phyloP scores from a whole-genome alignment of 2,329 filamentous ascomycete genomes.

The Colletotrichum incanum region DNA sequence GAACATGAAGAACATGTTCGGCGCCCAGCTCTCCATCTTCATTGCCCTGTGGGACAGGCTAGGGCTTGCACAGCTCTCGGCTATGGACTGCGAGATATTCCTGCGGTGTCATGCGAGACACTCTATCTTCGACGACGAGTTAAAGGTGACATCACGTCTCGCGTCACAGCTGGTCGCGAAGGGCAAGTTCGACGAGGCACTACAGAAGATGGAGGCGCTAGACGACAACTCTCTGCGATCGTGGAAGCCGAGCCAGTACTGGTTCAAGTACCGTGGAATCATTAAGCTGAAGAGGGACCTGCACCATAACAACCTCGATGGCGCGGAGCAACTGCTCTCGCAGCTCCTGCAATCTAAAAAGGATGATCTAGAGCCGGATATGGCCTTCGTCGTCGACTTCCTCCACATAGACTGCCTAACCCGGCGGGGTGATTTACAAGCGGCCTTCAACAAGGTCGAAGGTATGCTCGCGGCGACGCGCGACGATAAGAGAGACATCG shows the following conservation, averaged over 20 bases:
- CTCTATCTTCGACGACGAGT: constrained; percentile 79
- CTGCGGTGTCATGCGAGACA: constrained; percentile 77
- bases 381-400: constrained; percentile 66
- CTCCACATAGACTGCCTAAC: constrained; percentile 68
- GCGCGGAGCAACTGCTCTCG: constrained; percentile 65
- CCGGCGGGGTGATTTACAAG: constrained; percentile 63
- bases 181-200: constrained; percentile 81
- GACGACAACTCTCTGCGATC: constrained; percentile 76
- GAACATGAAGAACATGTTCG: constrained; percentile 80
- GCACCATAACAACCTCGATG: constrained; percentile 67
- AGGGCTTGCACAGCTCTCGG: constrained; percentile 72
- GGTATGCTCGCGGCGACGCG: constrained; percentile 58
- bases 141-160: constrained; percentile 81
- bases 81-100: constrained; percentile 80
- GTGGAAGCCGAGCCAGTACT: constrained; percentile 84
- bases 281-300: constrained; percentile 77
- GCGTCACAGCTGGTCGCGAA: constrained; percentile 71
- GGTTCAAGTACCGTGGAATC: constrained; percentile 77
- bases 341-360: constrained; percentile 67
- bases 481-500: constrained; percentile 68
- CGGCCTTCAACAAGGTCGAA: constrained; percentile 66
- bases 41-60: constrained; percentile 84
- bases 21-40: constrained; percentile 80
- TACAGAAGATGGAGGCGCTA: constrained; percentile 59
- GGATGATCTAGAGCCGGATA: constrained; percentile 68